Percentiles rank a stretch among this genome's conserved stretches.
phyloP scores from a whole-genome alignment of 202 grass and related monocot genomes.

The Alloteropsis angusta region DNA sequence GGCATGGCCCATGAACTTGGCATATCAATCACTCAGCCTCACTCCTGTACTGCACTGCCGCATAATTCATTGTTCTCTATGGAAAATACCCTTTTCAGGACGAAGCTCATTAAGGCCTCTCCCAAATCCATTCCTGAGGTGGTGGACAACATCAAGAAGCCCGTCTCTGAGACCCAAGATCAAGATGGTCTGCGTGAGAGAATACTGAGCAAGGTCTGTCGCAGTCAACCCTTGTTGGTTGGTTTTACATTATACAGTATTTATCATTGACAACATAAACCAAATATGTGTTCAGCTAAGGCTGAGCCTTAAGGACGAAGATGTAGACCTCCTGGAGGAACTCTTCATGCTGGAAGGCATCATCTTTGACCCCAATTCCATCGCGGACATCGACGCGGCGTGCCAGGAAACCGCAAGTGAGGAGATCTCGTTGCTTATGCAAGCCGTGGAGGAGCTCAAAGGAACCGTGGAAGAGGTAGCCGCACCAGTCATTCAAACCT shows the following conservation, averaged over 20 bases:
- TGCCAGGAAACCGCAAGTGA: conserved; percentile 29
- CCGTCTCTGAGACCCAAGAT: conserved; percentile 12
- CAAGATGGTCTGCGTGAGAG: conserved; percentile 34
- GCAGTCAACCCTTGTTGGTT: neutral
- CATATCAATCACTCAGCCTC: neutral
- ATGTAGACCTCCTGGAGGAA: conserved; percentile 59
- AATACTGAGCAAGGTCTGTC: conserved; percentile 49
- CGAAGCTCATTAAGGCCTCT: conserved; percentile 60
- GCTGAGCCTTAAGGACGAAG: conserved; percentile 68
- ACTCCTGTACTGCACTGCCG: neutral
- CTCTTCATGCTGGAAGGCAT: conserved; percentile 58
- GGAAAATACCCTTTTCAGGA: conserved; percentile 33
- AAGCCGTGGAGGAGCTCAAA: conserved; percentile 49
- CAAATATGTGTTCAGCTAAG: conserved; percentile 51
- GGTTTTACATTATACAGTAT: neutral
- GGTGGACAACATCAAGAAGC: conserved; percentile 27
- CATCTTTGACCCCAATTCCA: conserved; percentile 41
- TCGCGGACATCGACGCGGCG: conserved; percentile 25
- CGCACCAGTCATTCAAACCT: neutral
- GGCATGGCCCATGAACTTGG: conserved; percentile 32
- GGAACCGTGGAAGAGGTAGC: conserved; percentile 44
- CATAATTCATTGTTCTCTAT: neutral
- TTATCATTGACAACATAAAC: neutral
- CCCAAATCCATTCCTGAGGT: conserved; percentile 23
- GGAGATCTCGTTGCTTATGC: conserved; percentile 38